phyloP scores from a whole-genome alignment of 176 grass and related monocot genomes.

The Phragmites australis region DNA sequence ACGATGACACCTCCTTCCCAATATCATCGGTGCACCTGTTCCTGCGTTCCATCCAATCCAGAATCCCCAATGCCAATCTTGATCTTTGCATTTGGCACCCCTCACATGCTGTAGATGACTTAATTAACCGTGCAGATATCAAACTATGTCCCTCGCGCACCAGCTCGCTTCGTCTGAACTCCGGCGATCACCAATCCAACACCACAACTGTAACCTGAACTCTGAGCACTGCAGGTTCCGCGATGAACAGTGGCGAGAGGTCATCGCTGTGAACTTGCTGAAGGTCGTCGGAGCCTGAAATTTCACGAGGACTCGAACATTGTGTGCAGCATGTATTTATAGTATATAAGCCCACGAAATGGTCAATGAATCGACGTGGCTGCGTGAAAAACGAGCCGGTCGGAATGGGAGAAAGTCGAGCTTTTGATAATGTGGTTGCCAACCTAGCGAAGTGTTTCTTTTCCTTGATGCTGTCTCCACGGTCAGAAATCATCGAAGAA shows the following conservation, averaged over 20 bases:
- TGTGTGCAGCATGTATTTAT: not conserved
- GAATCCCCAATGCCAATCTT: not conserved
- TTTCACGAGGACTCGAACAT: too few relatives aligned
- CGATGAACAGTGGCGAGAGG: not conserved
- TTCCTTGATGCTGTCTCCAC: too few relatives aligned
- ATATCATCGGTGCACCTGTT: not conserved
- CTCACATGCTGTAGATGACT: not conserved
- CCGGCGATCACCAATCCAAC: not conserved
- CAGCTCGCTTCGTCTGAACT: not conserved
- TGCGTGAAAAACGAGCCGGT: not conserved
- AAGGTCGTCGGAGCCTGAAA: too few relatives aligned
- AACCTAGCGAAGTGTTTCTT: not conserved
- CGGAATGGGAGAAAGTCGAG: not conserved
- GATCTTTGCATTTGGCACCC: not conserved
- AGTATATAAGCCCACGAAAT: not conserved
- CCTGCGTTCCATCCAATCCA: not conserved
- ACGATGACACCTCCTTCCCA: not conserved
- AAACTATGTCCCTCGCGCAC: not conserved
- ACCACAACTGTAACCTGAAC: not conserved
- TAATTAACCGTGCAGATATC: not conserved
- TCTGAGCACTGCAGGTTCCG: not conserved
- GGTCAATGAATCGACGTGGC: not conserved
- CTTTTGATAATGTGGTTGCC: not conserved
- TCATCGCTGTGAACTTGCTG: not conserved
- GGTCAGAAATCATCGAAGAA: not conserved